phyloP scores from a whole-genome alignment of 148 eudicot genomes.

The Silene latifolia region DNA sequence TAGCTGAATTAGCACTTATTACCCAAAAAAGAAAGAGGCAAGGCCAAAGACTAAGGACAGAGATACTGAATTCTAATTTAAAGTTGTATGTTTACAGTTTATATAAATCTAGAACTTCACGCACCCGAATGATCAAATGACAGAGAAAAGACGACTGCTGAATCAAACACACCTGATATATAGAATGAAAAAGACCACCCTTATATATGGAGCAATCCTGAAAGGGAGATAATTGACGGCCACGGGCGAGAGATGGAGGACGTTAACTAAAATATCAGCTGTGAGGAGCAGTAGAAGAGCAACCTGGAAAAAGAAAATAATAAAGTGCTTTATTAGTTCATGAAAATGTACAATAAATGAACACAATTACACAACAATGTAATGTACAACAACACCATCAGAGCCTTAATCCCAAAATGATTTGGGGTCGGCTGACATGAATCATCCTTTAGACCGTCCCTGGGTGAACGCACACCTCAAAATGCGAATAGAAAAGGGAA shows the following conservation, averaged over 20 bases:
- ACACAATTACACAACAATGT: background rate
- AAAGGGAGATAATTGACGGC: conserved; percentile 63
- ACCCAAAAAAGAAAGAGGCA: background rate
- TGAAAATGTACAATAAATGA: background rate
- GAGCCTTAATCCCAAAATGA: too few species aligned
- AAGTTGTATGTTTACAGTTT: background rate
- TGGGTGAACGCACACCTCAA: too few species aligned
- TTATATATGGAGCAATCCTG: conserved; percentile 81
- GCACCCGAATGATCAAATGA: background rate
- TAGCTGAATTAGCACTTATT: background rate
- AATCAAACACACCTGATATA: conserved; percentile 54
- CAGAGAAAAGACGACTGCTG: background rate
- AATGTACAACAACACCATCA: too few species aligned
- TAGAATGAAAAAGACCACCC: conserved; percentile 73
- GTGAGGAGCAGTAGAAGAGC: conserved; percentile 54
- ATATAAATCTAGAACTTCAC: background rate
- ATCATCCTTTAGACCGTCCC: too few species aligned
- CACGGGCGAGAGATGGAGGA: conserved; percentile 58
- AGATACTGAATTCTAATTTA: background rate
- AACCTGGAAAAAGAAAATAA: conserved; percentile 43
- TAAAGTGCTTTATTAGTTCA: conserved; percentile 3
- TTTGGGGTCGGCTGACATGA: too few species aligned
- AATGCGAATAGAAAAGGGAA: too few species aligned
- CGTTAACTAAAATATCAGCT: conserved; percentile 51
- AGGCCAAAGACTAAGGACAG: background rate